phyloP scores from a whole-genome alignment of 2,329 filamentous ascomycete genomes.

The Phoma sp. region DNA sequence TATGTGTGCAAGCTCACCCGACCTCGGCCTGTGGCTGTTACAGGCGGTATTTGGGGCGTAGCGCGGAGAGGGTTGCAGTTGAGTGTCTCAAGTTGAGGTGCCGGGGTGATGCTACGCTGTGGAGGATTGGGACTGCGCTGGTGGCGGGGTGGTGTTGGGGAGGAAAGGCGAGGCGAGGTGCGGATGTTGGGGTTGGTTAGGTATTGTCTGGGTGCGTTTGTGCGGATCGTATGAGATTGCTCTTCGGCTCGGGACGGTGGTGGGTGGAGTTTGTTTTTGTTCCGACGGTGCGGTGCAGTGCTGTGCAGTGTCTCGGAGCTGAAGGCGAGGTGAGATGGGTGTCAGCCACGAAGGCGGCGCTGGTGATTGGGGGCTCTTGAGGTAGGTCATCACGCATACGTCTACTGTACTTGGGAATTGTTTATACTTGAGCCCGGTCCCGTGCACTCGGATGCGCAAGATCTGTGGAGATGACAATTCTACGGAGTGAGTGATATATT shows the following conservation, averaged over 20 bases:
- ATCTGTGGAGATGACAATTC: too few species aligned
- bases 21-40: background rate
- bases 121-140: slow-evolving; percentile 4
- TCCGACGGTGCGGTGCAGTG: too few species aligned
- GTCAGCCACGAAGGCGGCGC: background rate
- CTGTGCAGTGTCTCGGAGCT: background rate
- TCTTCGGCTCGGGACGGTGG: too few species aligned
- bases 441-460: too few species aligned
- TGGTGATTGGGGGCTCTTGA: background rate
- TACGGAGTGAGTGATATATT: too few species aligned
- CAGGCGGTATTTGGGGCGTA: slow-evolving; percentile 3
- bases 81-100: slow-evolving; percentile 2
- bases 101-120: slow-evolving; percentile 12
- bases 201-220: too few species aligned
- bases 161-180: background rate
- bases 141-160: background rate
- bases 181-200: background rate
- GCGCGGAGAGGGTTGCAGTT: slow-evolving; percentile 12
- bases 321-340: background rate
- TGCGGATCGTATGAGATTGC: background rate
- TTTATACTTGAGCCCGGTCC: too few species aligned
- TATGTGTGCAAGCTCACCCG: too few species aligned
- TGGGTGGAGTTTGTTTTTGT: background rate
- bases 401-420: too few species aligned
- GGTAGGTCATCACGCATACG: too few species aligned